Percentiles rank a stretch among this genome's conserved stretches.
phyloP scores from a whole-genome alignment of 495 filamentous ascomycete species.

The Penicillium lividum region DNA sequence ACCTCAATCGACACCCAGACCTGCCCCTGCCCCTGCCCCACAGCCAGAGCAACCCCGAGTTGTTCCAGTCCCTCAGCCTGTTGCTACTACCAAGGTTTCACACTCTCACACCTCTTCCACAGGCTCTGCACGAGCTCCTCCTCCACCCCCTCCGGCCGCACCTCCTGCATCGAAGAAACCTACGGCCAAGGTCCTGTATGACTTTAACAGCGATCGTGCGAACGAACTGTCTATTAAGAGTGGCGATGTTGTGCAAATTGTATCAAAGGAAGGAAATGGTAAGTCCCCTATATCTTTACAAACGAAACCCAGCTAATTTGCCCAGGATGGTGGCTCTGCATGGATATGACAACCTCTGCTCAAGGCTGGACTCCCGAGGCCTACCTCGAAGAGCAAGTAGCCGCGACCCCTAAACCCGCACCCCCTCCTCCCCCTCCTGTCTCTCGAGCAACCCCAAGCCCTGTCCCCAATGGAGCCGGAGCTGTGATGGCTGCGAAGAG shows the following conservation, averaged over 20 bases:
- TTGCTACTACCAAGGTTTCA: conserved; percentile 45
- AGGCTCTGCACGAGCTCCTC: conserved; percentile 59
- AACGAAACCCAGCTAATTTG: conserved; percentile 21
- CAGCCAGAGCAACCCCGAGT: conserved; percentile 25
- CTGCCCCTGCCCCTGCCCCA: conserved; percentile 5
- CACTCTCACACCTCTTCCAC: conserved; percentile 57
- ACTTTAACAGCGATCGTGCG: conserved; percentile 74
- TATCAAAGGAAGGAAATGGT: conserved; percentile 92
- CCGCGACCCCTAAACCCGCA: conserved; percentile 49
- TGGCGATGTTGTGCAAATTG: conserved; percentile 79
- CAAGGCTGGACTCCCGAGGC: conserved; percentile 94
- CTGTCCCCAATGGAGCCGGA: conserved; percentile 50
- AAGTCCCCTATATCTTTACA: conserved; percentile 30
- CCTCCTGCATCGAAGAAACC: conserved; percentile 66
- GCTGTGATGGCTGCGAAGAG: conserved; percentile 56
- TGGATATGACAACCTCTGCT: conserved; percentile 57
- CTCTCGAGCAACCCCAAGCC: conserved; percentile 42
- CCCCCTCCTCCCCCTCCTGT: conserved; percentile 63
- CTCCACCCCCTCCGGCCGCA: conserved; percentile 71
- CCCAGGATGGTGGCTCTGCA: conserved; percentile 92
- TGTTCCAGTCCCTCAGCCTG: conserved; percentile 50
- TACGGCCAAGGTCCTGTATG: conserved; percentile 83
- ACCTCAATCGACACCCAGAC: conserved; percentile 10
- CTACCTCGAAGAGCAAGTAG: conserved; percentile 76
- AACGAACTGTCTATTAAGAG: conserved; percentile 77